Percentiles rank a stretch among this genome's conserved stretches.
Conservation (phyloP, 352 stramenopile species). For the Phytophthora constricta region DNA sequence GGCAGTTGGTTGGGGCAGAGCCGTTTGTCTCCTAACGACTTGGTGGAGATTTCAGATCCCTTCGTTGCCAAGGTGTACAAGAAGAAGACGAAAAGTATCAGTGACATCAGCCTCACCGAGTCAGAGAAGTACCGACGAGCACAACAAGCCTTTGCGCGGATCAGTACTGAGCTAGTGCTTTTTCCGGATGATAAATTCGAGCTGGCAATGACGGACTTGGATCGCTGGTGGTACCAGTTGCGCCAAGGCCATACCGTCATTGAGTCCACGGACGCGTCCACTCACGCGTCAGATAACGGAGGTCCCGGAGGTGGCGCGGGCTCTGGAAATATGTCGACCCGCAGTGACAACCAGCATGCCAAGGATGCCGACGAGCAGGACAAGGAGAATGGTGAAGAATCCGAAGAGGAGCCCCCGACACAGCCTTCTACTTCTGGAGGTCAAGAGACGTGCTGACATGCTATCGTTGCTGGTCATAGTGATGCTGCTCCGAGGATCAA, state of each 20-base stretch:
- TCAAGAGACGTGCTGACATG: neutral
- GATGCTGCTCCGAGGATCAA: neutral
- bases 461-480: too few relatives aligned
- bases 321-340: too few relatives aligned
- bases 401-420: neutral
- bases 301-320: neutral
- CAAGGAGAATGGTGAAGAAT: neutral
- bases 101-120: neutral
- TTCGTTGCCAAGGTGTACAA: conserved; percentile 17
- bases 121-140: conserved; percentile 10
- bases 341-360: too few relatives aligned
- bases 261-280: neutral
- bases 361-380: neutral
- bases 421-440: neutral
- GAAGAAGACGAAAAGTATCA: neutral
- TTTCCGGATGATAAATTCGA: conserved; percentile 12
- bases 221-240: conserved; percentile 22
- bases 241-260: neutral
- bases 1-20: conserved; percentile 14
- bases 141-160: conserved; percentile 11
- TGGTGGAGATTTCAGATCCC: neutral
- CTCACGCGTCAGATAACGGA: neutral
- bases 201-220: conserved; percentile 2
- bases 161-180: conserved; percentile 2
- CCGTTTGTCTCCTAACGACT: neutral